These are phyloP conservation scores for Phytophthora pluvialis DNA, from an alignment of 352 stramenopile genomes.

Conservation along the genomic window DNA sequence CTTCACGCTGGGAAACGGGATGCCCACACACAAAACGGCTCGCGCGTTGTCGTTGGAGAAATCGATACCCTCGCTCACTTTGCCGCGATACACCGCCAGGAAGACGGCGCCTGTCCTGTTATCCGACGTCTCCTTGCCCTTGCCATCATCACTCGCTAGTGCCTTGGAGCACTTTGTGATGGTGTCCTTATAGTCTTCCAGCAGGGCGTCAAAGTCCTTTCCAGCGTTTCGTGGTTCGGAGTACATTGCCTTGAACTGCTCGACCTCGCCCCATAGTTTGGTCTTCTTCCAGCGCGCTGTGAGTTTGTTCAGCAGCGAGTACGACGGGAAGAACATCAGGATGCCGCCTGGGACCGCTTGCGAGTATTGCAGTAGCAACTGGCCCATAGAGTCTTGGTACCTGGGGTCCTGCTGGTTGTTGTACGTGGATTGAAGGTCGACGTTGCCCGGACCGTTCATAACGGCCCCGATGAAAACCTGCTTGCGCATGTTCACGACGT, in stretches of 20 bases:
- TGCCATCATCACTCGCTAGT: neutral
- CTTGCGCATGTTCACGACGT: slow-evolving; percentile 89
- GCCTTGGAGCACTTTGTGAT: slow-evolving; percentile 15
- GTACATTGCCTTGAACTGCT: slow-evolving; percentile 69
- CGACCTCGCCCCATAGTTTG: slow-evolving; percentile 64
- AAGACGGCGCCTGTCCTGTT: slow-evolving; percentile 92
- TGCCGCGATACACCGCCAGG: slow-evolving; percentile 98
- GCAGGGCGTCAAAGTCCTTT: slow-evolving; percentile 81
- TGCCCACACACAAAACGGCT: slow-evolving; percentile 97
- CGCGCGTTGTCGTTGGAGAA: slow-evolving; percentile 98
- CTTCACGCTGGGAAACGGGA: slow-evolving; percentile 97
- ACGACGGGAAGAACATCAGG: slow-evolving; percentile 90
- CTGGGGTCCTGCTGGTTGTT: slow-evolving; percentile 80
- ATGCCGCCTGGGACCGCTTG: slow-evolving; percentile 76
- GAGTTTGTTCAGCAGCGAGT: slow-evolving; percentile 82
- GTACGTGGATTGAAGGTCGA: slow-evolving; percentile 82
- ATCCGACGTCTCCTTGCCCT: neutral
- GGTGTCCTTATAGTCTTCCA: slow-evolving; percentile 76
- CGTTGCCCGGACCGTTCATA: slow-evolving; percentile 67
- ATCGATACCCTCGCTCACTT: slow-evolving; percentile 99
- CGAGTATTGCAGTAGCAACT: slow-evolving; percentile 75
- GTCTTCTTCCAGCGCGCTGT: slow-evolving; percentile 71
- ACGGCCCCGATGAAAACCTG: slow-evolving; percentile 83
- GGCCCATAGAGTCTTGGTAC: slow-evolving; percentile 86
- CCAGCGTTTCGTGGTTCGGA: slow-evolving; percentile 73